phyloP scores from a whole-genome alignment of 306 rosid species.

The Trifolium pratense region DNA sequence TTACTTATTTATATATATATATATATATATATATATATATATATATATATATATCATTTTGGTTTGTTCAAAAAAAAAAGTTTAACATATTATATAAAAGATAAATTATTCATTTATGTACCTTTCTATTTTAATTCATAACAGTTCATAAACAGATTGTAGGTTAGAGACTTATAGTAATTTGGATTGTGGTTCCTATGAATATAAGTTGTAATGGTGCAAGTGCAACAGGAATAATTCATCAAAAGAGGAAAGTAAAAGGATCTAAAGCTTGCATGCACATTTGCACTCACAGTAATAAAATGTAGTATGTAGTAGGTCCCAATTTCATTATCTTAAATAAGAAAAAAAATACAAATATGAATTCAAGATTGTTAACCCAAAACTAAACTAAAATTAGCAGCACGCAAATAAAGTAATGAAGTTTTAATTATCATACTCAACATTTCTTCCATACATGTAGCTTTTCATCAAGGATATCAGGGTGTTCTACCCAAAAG shows the following conservation, averaged over 20 bases:
- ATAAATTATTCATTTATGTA: too few species aligned
- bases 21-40: too few species aligned
- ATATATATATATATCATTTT: too few species aligned
- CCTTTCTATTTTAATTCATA: not conserved
- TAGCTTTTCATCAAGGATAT: slow-evolving; percentile 51
- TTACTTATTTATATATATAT: too few species aligned
- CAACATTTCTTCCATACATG: not conserved
- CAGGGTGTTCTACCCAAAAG: slow-evolving; percentile 68
- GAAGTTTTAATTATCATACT: slow-evolving; percentile 7
- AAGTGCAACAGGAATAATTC: not conserved
- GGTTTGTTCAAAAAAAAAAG: too few species aligned
- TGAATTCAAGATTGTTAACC: slow-evolving; percentile 4
- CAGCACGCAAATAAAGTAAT: slow-evolving; percentile 4
- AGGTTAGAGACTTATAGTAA: not conserved
- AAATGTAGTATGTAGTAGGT: not conserved
- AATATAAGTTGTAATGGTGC: not conserved
- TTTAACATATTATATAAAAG: too few species aligned
- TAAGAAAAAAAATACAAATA: not conserved
- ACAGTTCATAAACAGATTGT: not conserved
- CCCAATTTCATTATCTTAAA: slow-evolving; percentile 1
- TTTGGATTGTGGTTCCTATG: not conserved
- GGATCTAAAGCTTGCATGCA: not conserved
- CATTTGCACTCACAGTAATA: not conserved
- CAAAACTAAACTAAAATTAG: slow-evolving; percentile 1
- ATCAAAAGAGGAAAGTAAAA: not conserved